These are phyloP conservation scores for Heterotrichella gracilis DNA, from an alignment of 352 stramenopile species.

Conservation along the genomic window DNA sequence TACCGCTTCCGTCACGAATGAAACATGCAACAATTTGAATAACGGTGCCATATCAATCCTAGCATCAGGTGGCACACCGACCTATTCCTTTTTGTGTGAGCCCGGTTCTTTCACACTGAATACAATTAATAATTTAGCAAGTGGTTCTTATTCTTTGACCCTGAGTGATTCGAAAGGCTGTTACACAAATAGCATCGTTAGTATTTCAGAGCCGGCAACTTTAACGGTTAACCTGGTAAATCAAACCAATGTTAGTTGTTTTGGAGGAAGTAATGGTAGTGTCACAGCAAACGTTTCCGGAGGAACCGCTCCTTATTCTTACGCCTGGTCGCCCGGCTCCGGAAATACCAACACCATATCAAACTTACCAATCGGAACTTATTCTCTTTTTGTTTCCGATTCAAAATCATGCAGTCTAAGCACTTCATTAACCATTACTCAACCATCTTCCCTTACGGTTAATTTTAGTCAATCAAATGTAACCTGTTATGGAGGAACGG, in stretches of 20 bases:
- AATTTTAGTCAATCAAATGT: too few species aligned
- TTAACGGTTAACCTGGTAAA: too few species aligned
- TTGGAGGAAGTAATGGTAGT: not conserved
- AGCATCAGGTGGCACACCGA: not conserved
- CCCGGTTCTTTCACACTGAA: not conserved
- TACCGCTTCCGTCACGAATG: not conserved
- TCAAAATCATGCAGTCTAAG: too few species aligned
- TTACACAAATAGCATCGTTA: not conserved
- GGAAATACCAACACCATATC: too few species aligned
- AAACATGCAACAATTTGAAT: not conserved
- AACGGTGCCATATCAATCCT: not conserved
- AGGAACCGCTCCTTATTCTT: not conserved
- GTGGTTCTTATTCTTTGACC: not conserved
- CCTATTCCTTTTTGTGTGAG: not conserved
- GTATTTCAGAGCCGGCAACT: not conserved
- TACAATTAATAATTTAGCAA: not conserved
- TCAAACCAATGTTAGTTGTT: not conserved
- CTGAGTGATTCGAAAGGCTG: not conserved
- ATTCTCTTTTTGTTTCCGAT: too few species aligned
- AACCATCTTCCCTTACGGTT: too few species aligned
- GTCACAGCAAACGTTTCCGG: not conserved
- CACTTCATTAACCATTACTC: too few species aligned
- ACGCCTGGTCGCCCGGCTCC: not conserved
- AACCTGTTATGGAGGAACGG: too few species aligned
- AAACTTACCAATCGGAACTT: too few species aligned